phyloP scores from a whole-genome alignment of 176 grass and related monocot species.

The Guadua angustifolia region DNA sequence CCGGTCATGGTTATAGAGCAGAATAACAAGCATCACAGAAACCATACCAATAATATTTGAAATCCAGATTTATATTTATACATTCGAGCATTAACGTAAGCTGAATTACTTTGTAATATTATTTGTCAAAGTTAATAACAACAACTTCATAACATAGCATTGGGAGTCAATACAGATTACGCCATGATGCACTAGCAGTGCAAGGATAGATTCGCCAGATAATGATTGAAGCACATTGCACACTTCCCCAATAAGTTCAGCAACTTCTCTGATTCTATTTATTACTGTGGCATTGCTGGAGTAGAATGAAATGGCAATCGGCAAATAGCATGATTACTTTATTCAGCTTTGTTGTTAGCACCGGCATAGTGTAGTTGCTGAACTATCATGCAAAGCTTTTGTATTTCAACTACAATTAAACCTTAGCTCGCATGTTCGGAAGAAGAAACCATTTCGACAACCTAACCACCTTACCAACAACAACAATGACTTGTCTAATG shows the following conservation, averaged over 20 bases:
- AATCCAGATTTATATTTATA: not conserved
- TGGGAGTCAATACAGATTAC: constrained; percentile 1
- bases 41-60: not conserved
- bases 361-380: not conserved
- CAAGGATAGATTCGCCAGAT: not conserved
- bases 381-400: not conserved
- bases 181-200: not conserved
- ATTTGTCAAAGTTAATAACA: not conserved
- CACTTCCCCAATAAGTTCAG: not conserved
- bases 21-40: not conserved
- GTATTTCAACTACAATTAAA: not conserved
- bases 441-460: constrained; percentile 9
- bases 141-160: not conserved
- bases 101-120: not conserved
- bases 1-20: not conserved
- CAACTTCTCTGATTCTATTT: not conserved
- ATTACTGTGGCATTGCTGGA: not conserved
- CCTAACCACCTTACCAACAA: not conserved
- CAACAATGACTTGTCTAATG: not conserved
- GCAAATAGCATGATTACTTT: not conserved
- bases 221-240: not conserved
- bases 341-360: not conserved
- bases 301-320: not conserved
- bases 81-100: not conserved
- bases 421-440: not conserved